Base-by-base conservation (phyloP, 2,329 filamentous ascomycete species). In the Chrysosporium keratinophilum region DNA sequence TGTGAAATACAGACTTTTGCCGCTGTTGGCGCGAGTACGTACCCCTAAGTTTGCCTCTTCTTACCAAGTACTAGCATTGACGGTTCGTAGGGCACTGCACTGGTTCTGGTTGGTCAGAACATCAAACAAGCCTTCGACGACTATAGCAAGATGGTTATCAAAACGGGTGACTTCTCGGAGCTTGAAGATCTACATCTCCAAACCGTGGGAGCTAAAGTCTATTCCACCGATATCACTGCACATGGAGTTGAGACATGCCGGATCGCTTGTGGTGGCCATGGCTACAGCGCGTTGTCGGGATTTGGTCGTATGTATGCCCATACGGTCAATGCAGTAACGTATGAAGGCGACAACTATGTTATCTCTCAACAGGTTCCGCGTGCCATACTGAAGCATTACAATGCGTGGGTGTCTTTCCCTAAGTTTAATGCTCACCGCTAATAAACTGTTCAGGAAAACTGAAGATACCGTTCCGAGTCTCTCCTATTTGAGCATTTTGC, bases 301-400 rank as follows among this genome's bases (percentile, higher is more conserved):
- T 57, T 70, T 9, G 62, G 60, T 10, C 61, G 64, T 6, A 67
- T 69, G 15, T 61, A 66, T 15, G 59, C 61, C 23, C 56, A 60
- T 17, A 53, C 62, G 1, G 63, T 62, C 2, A 65, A 61, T 7
- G 58, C 59, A 1, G 58, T 60, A 3, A 70, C 68, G 0, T 67
- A 68, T 42, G 68, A 71, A 46, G 71, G 71, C 3, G 71, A 74
- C 54, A 74, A 71, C 50, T 70, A 68, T 53, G 69, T 71, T 6
- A 66, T 73, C 50, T 66, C 66, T 55, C 69, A 71, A 54, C 68
- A 74, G 59, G 61, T 71, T 19, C 57, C 59, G 14, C 56, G 59
- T 12, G 61, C 59, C 5, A 60, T 62, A 17, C n/a, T 60, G 23
- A 62, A 62, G 43, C 58, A 62, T 42, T 61, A 59, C 50, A 61